Conservation (phyloP, 1,284 basidiomycete genomes). For the Austroboletus niveus region DNA sequence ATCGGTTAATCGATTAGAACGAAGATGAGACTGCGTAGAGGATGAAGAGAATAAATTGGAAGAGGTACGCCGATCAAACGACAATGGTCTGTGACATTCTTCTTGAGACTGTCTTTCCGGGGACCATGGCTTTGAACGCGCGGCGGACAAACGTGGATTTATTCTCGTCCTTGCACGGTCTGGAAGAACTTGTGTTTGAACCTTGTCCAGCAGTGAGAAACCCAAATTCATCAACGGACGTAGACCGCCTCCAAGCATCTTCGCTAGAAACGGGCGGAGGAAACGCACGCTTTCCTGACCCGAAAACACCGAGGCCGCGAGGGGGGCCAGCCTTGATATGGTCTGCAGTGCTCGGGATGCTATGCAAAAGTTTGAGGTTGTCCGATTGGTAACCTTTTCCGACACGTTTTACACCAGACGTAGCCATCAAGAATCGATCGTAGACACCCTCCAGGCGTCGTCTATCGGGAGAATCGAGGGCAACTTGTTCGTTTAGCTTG, state of each 20-base stretch:
- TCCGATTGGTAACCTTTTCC: slow-evolving; percentile 77
- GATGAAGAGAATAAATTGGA: background rate
- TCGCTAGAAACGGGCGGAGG: slow-evolving; percentile 67
- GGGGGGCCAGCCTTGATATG: slow-evolving; percentile 30
- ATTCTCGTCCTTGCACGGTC: slow-evolving; percentile 43
- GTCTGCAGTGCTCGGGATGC: slow-evolving; percentile 13
- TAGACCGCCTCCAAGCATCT: slow-evolving; percentile 42
- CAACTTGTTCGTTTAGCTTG: slow-evolving; percentile 34
- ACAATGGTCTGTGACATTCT: slow-evolving; percentile 39
- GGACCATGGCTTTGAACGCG: slow-evolving; percentile 65
- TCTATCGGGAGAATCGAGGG: slow-evolving; percentile 53
- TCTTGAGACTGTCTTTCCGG: slow-evolving; percentile 50
- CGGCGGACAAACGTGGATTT: slow-evolving; percentile 56
- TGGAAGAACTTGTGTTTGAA: slow-evolving; percentile 21
- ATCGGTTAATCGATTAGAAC: slow-evolving; percentile 12
- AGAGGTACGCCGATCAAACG: slow-evolving; percentile 13
- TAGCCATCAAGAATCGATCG: slow-evolving; percentile 76
- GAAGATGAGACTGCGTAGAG: slow-evolving; percentile 1
- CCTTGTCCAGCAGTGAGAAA: slow-evolving; percentile 37
- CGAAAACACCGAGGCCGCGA: slow-evolving; percentile 50
- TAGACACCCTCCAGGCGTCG: slow-evolving; percentile 67
- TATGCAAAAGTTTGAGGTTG: slow-evolving; percentile 39
- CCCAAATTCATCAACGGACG: slow-evolving; percentile 56
- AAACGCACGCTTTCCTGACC: slow-evolving; percentile 52
- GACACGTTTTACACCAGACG: slow-evolving; percentile 67